Base-by-base conservation (phyloP, 148 eudicot species). In the Beta vulgaris region DNA sequence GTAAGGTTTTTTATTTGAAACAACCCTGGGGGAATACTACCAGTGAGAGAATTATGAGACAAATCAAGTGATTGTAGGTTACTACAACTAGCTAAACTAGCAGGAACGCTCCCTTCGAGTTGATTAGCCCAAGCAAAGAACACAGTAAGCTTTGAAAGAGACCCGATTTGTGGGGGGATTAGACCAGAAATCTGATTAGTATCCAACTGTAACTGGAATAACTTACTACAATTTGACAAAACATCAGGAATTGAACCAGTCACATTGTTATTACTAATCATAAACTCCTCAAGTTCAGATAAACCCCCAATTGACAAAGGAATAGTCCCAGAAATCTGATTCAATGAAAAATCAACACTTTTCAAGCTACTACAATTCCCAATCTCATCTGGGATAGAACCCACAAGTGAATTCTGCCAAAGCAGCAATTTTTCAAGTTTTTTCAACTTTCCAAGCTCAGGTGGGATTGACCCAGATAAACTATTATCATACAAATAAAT, bases 61-160 rank as follows among this genome's bases (percentile, higher is more conserved):
- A 91, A 80, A 63, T 91, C 97, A 39, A 91, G 64, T 2, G 89
- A 85, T 74, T 88, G 89, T 16, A 91, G 86, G 60, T 70, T 83
- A 49, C 61, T 76, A 68, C 90, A 90, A 68, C 72, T 80, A 48
- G 81, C 86, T 73, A 91, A 82, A 67, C 82, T 81, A 1, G 80
- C 62, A 42, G 97, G 97, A 9, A 91, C 85, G 67, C 84, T 88
- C 6, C 97, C 97, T 78, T 89, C 91, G 37, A 89, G 91, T 82
- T 89, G 88, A 35, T 91, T 91, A 73, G 84, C 80, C 97, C 97
- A 91, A 62, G 92, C 94, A 68, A 91, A 90, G 78, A 91, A 91
- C 57, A 90, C 88, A 54, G 43, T 63, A 0, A 91, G 87, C 23
- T 88, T 82, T 7, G 83, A 62, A 44, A 91, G 72, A 3, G 28